Percentiles rank a stretch among this genome's conserved stretches.
phyloP scores from a whole-genome alignment of 345 rosid species.

The Citropsis articulata region DNA sequence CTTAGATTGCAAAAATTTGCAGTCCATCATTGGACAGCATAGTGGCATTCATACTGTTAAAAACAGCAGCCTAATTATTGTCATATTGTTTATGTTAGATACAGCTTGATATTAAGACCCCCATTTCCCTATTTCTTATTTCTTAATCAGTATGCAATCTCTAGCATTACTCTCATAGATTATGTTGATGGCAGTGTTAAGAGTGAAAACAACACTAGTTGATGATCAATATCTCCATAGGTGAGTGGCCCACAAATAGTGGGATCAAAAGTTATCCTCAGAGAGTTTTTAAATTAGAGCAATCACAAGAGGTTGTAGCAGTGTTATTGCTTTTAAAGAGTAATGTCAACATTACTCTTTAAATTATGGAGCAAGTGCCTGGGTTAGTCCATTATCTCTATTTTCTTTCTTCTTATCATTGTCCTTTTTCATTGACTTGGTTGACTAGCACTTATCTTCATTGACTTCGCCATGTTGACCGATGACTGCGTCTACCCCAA shows the following conservation, averaged over 20 bases:
- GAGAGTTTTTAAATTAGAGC: neutral
- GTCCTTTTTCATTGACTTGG: conserved; percentile 27
- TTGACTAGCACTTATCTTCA: conserved; percentile 36
- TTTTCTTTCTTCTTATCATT: neutral
- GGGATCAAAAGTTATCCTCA: neutral
- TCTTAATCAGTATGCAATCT: neutral
- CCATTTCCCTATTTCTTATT: neutral
- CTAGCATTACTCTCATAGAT: neutral
- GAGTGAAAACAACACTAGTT: neutral
- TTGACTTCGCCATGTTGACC: conserved; percentile 36
- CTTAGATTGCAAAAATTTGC: neutral
- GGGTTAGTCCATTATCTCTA: conserved; percentile 2
- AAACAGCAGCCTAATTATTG: neutral
- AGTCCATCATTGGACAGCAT: neutral
- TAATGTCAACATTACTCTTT: neutral
- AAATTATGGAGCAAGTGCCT: conserved; percentile 1
- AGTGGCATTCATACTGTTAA: neutral
- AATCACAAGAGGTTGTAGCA: too few species aligned
- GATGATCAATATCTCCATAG: neutral
- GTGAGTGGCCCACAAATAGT: neutral
- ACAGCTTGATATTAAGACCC: neutral
- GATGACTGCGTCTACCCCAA: conserved; percentile 13
- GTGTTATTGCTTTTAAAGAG: too few species aligned
- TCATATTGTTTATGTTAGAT: neutral
- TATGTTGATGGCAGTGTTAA: neutral